These are phyloP conservation scores for Apiospora sp. DNA, from an alignment of 2,329 filamentous ascomycete species.

Conservation along the genomic window DNA sequence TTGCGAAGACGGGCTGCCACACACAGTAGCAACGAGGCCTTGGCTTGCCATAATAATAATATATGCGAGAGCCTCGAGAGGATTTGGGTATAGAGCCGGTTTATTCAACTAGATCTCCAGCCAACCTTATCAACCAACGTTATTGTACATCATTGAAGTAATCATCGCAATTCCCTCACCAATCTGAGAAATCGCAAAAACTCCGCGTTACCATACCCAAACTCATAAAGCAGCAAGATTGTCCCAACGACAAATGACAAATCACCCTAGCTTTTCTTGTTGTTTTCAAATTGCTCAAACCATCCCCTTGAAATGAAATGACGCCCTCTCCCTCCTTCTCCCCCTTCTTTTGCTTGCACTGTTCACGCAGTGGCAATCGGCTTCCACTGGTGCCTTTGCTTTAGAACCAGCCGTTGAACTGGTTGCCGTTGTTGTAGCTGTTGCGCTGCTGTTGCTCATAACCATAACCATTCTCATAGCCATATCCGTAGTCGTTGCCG, in stretches of 20 bases:
- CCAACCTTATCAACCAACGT: background rate
- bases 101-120: background rate
- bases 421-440: background rate
- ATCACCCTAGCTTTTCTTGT: background rate
- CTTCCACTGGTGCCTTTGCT: background rate
- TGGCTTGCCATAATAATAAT: no score
- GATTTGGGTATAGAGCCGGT: background rate
- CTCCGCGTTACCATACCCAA: background rate
- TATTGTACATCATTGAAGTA: background rate
- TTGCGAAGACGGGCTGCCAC: background rate
- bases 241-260: background rate
- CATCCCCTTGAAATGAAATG: background rate
- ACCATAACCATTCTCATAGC: background rate
- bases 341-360: background rate
- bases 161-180: background rate
- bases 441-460: background rate
- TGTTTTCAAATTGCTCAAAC: background rate
- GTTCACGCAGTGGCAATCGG: background rate
- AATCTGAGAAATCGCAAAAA: background rate
- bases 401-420: background rate
- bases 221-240: background rate
- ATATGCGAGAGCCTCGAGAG: no score
- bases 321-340: background rate
- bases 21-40: background rate
- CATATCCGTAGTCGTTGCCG: background rate